Base-by-base conservation (phyloP, 2,329 filamentous ascomycete genomes). In the Fusarium oligoseptatum region DNA sequence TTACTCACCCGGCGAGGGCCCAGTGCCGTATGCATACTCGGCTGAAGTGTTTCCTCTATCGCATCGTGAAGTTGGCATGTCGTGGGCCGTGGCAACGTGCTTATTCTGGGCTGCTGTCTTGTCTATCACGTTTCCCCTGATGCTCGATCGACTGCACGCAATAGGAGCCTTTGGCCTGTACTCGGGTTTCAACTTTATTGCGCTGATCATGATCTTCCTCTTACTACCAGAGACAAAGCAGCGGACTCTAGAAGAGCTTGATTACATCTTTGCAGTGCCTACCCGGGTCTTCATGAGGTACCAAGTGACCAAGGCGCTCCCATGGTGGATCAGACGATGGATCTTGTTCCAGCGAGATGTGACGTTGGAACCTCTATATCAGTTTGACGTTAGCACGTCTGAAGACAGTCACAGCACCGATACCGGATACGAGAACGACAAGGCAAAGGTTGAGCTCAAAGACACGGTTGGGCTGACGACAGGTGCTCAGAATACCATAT, bases 1-100 rank as follows among this genome's bases (percentile, higher is more conserved):
- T 73, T 87, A 87, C 71, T 86, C 85, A 3, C 86, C 86, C 3
- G 85, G 85, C 3, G 92, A 94, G 82, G 92, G 91, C 0, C 89
- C 89, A 6, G 92, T 93, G 9, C 91, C 92, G 0, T 93, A 92
- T 78, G 89, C 90, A 0, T 93, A 93, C 82, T 89, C 87, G 6
- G 91, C 92, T 48, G 92, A 94, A 80, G 90, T 93, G 2, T 94
- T 92, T 79, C 92, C 92, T 0, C 87, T 93, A 1, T 92, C 90
- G 2, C 92, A 94, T 79, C 88, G 92, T 77, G 92, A 94, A 78
- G 87, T 93, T 27, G 92, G 92, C 66, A 94, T 94, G 92, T 88
- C 88, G 0, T 93, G 88, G 82, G 89, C 91, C 9, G 92, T 93
- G 10, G 90, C 92, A 2, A 93, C 90, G 1, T 92, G 90, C 71